Conservation (phyloP, 768 basidiomycete species). For the Pilatotrama ljubarskyi region DNA sequence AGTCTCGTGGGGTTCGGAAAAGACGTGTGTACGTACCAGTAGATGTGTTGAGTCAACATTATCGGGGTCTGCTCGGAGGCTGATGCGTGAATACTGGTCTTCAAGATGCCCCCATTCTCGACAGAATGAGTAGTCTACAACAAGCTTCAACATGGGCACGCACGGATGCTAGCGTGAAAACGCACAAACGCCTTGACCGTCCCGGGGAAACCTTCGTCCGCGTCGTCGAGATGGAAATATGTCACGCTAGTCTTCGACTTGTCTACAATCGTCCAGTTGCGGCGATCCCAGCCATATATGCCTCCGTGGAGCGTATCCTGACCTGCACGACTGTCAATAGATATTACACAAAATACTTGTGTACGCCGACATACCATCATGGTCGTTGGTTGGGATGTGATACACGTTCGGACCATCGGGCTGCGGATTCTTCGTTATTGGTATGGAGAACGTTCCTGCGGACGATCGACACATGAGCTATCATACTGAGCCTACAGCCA, state of each 20-base stretch:
- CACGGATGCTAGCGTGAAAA: background rate
- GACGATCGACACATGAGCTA: background rate
- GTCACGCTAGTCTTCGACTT: conserved; percentile 49
- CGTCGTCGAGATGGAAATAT: conserved; percentile 51
- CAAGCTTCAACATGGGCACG: background rate
- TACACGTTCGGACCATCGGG: conserved; percentile 46
- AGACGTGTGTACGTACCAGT: conserved; percentile 47
- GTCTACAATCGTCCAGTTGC: conserved; percentile 52
- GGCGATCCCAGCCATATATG: conserved; percentile 55
- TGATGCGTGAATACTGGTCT: conserved; percentile 45
- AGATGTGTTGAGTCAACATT: conserved; percentile 57
- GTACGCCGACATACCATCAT: conserved; percentile 39
- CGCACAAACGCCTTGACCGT: conserved; percentile 17
- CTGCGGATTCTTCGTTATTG: conserved; percentile 47
- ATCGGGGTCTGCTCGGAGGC: conserved; percentile 56
- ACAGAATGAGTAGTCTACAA: conserved; percentile 49
- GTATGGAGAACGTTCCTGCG: conserved; percentile 54
- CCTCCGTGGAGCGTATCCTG: conserved; percentile 59
- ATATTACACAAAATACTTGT: conserved; percentile 25
- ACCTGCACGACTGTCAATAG: conserved; percentile 11
- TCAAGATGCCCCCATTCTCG: conserved; percentile 43
- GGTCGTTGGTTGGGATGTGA: conserved; percentile 52
- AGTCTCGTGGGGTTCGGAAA: background rate
- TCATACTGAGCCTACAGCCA: background rate
- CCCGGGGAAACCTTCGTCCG: conserved; percentile 47